Base-by-base conservation (phyloP, 192 early-diverging fungal species). In the Chytriomyces confervae region DNA sequence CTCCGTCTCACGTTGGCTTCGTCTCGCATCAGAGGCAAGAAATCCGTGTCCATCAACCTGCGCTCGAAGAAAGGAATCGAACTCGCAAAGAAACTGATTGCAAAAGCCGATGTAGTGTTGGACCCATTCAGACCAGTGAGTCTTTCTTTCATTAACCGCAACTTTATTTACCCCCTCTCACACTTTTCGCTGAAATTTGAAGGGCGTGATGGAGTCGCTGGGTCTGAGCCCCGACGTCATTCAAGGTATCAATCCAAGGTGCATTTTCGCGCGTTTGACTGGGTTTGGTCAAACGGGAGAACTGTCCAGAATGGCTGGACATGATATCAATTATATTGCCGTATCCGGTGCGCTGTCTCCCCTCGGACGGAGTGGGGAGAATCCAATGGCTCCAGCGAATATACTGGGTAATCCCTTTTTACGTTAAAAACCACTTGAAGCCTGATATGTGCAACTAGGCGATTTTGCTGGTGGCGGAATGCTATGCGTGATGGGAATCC, bases 401-500 rank as follows among this genome's bases (percentile, higher is more conserved):
- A 47, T 84, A 23, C 53, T 84, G 29, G 68, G 68, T 69, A 66
- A 27, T 27, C 24, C 24, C 50, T 44, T 79, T 24, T 3, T 5
- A 57, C 70, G 50, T 18, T 23, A 9, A 24, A 6, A 23, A 69
- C 79, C 47, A 43, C 69, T 82, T 63, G 2, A 1, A 36, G 24
- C 36, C 36, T 36, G 36, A 36, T 1, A 36, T 36, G 4, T 36
- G 4, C 1, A 51, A 5, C 53, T 69, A 11, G 90, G 87, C 23
- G 91, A 92, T 82, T 92, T 92, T 79, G 89, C 90, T 50, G 91
- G 91, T 51, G 91, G 91, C 61, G 87, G 90, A 47, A 60, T 91
- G 48, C 85, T 92, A 66, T 89, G 89, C 66, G 91, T 85, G 8
- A 74, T 90, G 57, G 90, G 91, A 44, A 86, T 92, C 65, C 68